A percentile compares a stretch with the other conserved stretches of the same genome.
phyloP scores from a whole-genome alignment of 306 rosid species.

The Hippophae rhamnoides region DNA sequence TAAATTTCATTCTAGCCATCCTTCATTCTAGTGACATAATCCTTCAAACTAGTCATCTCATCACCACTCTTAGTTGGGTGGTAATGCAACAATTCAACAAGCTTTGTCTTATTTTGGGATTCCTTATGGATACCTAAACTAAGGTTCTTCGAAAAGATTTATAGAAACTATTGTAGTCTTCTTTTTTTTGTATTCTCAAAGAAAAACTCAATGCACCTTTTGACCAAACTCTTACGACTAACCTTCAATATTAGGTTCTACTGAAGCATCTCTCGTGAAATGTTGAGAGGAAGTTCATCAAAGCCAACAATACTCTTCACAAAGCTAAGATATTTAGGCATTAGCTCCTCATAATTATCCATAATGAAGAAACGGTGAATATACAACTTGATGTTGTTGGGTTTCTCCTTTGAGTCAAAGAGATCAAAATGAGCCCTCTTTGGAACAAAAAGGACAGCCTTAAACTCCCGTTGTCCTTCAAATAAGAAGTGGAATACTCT shows the following conservation, averaged over 20 bases:
- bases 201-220: conserved; percentile 56
- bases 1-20: conserved; percentile 83
- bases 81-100: conserved; percentile 24
- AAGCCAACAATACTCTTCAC: conserved; percentile 91
- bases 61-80: conserved; percentile 91
- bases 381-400: too few species aligned
- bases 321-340: conserved; percentile 78
- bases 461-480: conserved; percentile 76
- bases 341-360: conserved; percentile 97
- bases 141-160: conserved; percentile 84
- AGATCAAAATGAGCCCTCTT: too few species aligned
- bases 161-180: conserved; percentile 78
- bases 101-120: conserved; percentile 64
- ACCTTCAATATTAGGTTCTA: conserved; percentile 89
- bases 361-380: conserved; percentile 29
- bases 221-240: conserved; percentile 76
- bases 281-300: conserved; percentile 90
- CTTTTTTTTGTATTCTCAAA: conserved; percentile 51
- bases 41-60: conserved; percentile 84
- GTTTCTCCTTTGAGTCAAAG: too few species aligned
- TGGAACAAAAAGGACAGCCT: too few species aligned
- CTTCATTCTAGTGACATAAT: conserved; percentile 93
- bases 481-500: conserved; percentile 59
- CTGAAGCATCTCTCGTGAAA: conserved; percentile 78
- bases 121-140: conserved; percentile 85